Evolutionary conservation across 2,329 filamentous ascomycete genomes (phyloP), one percentile per base, ranked within the genome.

Genomic region (Hypoxylon sp.): DNA sequence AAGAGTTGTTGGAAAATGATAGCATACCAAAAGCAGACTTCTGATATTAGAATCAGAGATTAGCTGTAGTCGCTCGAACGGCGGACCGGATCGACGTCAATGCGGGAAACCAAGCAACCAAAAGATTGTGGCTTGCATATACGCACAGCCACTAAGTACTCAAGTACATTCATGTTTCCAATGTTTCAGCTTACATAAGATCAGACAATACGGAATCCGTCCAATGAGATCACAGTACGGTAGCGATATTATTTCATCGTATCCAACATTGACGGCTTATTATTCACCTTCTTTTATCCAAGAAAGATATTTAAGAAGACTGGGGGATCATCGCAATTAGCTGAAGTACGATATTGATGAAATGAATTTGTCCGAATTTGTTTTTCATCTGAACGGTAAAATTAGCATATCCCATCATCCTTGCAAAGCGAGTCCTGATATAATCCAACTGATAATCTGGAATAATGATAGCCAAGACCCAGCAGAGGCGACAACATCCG

Each of bases 81-180:
- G 46, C 19, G 46, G 46, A 44, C 39, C 17, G 59, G 63, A 66
- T 65, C 62, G 57, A 66, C 61, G 68, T 63, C 65, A 71, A 69
- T 53, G 57, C 52, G 59, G 55, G 55, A 37, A 59, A 50, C 47
- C 44, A 26, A 57, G 17, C 47, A 50, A 47, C 67, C 63, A 39
- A 70, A 24, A n/a, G 13, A n/a, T 58, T 66, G 69, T 71, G 69
- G 69, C 69, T 69, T 71, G 62, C 31, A 46, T 54, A n/a, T 13
- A 5, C 37, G 26, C 57, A 62, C 64, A 57, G 61, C 65, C 61
- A 70, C 67, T 22, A 48, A 11, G 42, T 47, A 19, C n/a, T 9
- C 17, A 10, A 8, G 22, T 19, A 46, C 42, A 11, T 17, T 22
- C 19, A 22, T 3, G 19, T 22, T 14, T 4, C 10, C 11, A 11